Conservation (phyloP, 805 yeast genomes). For the Candida coquimbonensis region DNA sequence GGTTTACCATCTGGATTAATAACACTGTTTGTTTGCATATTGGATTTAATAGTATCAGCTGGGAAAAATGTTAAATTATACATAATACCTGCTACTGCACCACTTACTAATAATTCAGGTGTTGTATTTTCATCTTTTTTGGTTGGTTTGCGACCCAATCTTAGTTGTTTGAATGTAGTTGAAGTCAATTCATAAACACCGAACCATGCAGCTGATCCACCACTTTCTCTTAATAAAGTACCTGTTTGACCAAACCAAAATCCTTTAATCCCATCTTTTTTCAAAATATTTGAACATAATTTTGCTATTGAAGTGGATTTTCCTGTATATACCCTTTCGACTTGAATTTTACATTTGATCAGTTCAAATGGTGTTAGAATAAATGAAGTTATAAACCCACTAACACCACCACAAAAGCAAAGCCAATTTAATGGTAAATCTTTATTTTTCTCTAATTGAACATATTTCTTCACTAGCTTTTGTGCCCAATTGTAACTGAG, state of each 20-base stretch:
- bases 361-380: conserved; percentile 89
- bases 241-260: conserved; percentile 85
- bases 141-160: conserved; percentile 21
- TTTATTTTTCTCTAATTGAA: conserved; percentile 9
- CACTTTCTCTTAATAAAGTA: conserved; percentile 74
- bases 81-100: conserved; percentile 80
- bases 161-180: conserved; percentile 28
- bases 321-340: conserved; percentile 32
- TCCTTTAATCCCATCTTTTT: conserved; percentile 55
- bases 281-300: conserved; percentile 36
- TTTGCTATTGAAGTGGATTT: conserved; percentile 27
- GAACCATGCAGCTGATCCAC: conserved; percentile 93
- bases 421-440: conserved; percentile 36
- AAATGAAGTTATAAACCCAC: conserved; percentile 79
- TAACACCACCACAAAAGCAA: conserved; percentile 66
- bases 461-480: conserved; percentile 25
- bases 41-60: conserved; percentile 82
- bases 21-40: conserved; percentile 61
- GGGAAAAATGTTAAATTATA: conserved; percentile 82
- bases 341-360: conserved; percentile 83
- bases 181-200: conserved; percentile 69
- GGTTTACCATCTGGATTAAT: conserved; percentile 20
- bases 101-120: conserved; percentile 59
- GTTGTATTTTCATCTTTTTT: conserved; percentile 28
- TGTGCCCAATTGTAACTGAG: conserved; percentile 50